Conservation (phyloP, 768 basidiomycete genomes). For the Mycena belliarum region DNA sequence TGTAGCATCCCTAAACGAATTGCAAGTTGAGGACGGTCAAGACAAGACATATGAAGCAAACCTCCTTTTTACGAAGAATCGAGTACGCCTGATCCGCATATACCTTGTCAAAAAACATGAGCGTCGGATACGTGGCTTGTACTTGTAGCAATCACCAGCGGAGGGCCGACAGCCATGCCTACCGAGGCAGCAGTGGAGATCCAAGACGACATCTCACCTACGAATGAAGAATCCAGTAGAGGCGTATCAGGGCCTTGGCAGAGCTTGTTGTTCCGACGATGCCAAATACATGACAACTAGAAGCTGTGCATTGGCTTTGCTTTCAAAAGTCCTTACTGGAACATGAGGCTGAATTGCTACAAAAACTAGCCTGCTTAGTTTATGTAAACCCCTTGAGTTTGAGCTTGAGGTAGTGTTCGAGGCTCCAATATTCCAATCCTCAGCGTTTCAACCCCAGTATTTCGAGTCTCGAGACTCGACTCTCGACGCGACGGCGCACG, state of each 20-base stretch:
- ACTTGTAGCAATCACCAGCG: slow-evolving; percentile 44
- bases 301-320: neutral
- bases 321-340: no score
- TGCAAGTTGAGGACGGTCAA: neutral
- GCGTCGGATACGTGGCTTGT: neutral
- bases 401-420: no score
- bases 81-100: slow-evolving; percentile 82
- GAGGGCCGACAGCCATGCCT: slow-evolving; percentile 85
- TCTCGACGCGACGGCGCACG: neutral
- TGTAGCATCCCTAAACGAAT: slow-evolving; percentile 63
- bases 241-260: no score
- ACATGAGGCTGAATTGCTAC: no score
- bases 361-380: no score
- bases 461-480: neutral
- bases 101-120: slow-evolving; percentile 41
- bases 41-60: neutral
- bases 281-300: neutral
- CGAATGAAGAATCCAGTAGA: neutral
- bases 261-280: no score
- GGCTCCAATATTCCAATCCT: no score
- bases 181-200: slow-evolving; percentile 67
- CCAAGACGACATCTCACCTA: slow-evolving; percentile 49
- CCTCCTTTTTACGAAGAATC: slow-evolving; percentile 76
- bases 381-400: no score
- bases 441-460: no score